phyloP scores from a whole-genome alignment of 1,284 basidiomycete species.

The Puccinia hordei region DNA sequence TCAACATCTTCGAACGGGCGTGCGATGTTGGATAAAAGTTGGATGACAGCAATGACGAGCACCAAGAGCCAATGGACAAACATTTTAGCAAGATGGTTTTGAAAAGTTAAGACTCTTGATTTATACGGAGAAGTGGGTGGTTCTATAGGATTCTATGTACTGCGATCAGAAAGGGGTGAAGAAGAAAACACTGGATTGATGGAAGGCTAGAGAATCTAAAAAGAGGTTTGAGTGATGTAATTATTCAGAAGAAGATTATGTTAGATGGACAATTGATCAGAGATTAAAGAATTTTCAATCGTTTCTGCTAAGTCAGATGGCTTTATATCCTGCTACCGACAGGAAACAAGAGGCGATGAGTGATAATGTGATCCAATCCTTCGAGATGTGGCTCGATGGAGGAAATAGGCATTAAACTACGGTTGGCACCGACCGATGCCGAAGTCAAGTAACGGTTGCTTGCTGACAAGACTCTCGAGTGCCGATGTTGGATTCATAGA shows the following conservation, averaged over 20 bases:
- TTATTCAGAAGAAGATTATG: background rate
- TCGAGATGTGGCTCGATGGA: background rate
- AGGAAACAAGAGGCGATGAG: background rate
- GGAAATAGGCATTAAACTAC: background rate
- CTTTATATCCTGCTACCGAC: background rate
- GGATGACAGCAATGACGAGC: background rate
- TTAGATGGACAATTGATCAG: too few species aligned
- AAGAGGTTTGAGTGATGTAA: background rate
- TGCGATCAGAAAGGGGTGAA: too few species aligned
- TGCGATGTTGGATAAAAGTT: background rate
- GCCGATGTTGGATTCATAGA: background rate
- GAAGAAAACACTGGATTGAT: background rate
- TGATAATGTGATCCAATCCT: too few species aligned
- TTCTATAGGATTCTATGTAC: too few species aligned
- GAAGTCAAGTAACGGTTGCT: background rate
- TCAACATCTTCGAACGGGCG: background rate
- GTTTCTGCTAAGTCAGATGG: background rate
- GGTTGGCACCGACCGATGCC: background rate
- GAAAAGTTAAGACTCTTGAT: background rate
- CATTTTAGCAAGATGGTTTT: background rate
- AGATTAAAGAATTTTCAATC: background rate
- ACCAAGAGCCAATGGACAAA: background rate
- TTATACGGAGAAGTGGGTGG: background rate
- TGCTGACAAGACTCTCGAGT: conserved; percentile 13
- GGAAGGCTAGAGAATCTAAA: background rate